Base-by-base conservation (phyloP, 2,329 filamentous ascomycete genomes). In the Pseudopyricularia javanii region DNA sequence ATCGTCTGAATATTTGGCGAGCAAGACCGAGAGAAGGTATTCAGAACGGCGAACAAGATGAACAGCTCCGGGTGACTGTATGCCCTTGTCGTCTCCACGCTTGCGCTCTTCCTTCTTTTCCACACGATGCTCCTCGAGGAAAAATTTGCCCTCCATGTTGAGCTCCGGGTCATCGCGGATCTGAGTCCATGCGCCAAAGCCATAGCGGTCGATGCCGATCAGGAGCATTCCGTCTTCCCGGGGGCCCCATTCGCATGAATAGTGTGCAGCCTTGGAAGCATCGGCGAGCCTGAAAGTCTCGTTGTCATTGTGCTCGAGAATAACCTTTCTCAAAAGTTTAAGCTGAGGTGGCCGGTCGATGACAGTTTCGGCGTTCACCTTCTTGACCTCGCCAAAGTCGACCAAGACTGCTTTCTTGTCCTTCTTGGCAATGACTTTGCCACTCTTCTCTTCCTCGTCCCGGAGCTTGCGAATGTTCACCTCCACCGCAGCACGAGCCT, bases 211-310 rank as follows among this genome's bases (percentile, higher is more conserved):
- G 58, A 98, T 95, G 55, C 93, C 93, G 40, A 97, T 81, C 53
- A 94, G 86, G 49, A 98, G 82, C 93, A 98, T 98, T 51, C 89
- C 93, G 65, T 98, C 93, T 68, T 98, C 93, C 56, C 86, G 85
- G 2, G 89, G 83, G 51, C 91, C 90, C 93, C 93, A 98, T 26
- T 87, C 75, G 63, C 90, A 96, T 47, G 84, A 88, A 68, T 97
- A 98, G 62, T 88, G 86, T 3, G 93, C 90, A 22, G 85, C 83
- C 66, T 98, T 98, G 12, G 88, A 91, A 3, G 93, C 93, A 63
- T 97, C 91, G 0, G 88, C 82, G 30, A 98, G 80, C 22, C 91
- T 85, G 70, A 96, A 98, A 47, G 79, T 85, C 60, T 76, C 81
- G 70, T 82, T 86, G 61, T 96, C 88, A 20, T 81, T 64, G 22